These are phyloP conservation scores for Yamadazyma friedrichii DNA, from an alignment of 1,139 yeast species.

Conservation along the genomic window DNA sequence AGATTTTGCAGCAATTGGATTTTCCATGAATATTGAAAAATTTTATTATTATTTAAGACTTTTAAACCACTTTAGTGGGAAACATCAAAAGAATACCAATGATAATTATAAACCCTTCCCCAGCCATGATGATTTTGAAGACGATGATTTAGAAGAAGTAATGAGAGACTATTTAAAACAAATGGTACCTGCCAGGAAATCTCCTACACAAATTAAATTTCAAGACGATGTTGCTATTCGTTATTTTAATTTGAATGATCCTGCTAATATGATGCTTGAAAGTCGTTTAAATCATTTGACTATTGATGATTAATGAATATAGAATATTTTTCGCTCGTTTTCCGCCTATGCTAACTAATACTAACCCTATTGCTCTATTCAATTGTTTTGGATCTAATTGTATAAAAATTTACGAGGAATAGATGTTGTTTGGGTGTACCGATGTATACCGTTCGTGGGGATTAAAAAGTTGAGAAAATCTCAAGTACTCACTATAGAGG, in stretches of 20 bases:
- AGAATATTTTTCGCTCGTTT: too few species aligned
- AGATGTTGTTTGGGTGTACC: too few species aligned
- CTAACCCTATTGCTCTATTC: too few species aligned
- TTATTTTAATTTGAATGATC: not conserved
- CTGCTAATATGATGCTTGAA: not conserved
- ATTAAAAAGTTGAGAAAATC: too few species aligned
- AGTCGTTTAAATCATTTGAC: not conserved
- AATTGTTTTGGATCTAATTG: too few species aligned
- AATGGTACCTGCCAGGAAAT: not conserved
- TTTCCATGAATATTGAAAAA: conserved; percentile 13
- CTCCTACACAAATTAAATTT: conserved; percentile 1
- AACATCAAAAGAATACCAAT: too few species aligned
- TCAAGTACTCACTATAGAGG: too few species aligned
- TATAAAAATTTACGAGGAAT: too few species aligned
- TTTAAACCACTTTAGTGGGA: not conserved
- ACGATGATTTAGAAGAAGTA: not conserved
- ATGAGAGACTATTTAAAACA: conserved; percentile 1
- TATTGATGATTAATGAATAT: not conserved
- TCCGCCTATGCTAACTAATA: too few species aligned
- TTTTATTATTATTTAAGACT: conserved; percentile 7
- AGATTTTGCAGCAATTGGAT: conserved; percentile 2
- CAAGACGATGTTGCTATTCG: not conserved
- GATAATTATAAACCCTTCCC: not conserved
- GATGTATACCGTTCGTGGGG: too few species aligned
- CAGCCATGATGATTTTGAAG: not conserved